Evolutionary conservation across 768 basidiomycete genomes (phyloP), one percentile per base, ranked within the genome.

Genomic region (Auricularia cornea): DNA sequence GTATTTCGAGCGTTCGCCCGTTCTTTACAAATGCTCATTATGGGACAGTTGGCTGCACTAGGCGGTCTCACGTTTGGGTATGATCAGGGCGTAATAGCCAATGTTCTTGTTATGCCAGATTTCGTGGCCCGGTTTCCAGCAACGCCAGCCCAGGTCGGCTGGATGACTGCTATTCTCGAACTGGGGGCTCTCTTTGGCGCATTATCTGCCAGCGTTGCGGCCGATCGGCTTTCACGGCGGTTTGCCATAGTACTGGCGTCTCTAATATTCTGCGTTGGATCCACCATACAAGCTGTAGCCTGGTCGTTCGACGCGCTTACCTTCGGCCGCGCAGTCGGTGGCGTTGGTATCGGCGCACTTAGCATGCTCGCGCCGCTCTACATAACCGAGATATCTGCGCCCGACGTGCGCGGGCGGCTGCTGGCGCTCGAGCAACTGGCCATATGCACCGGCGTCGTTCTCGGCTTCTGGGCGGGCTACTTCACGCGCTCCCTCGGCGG

Each of bases 51-150:
- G 11, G 54, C 54, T 29, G 26, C 62, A 57, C 54, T 92, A 67
- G 90, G 90, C 1, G 89, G 89, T 0, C 70, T 91, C 62, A 84
- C 87, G 16, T 92, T 92, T 72, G 90, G 90, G 10, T 92, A 92
- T 69, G 90, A 91, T 68, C 90, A 92, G 70, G 90, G 90, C 40
- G 90, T 92, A 59, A 90, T 93, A 66, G 88, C 91, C 2, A 93
- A 92, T 71, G 85, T 93, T 16, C 79, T 93, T 14, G 89, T 92
- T 14, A 92, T 92, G 90, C 76, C 79, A 44, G 87, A 90, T 67
- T 93, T 93, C 67, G 66, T 83, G 30, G 67, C 74, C 59, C 79
- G 84, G 10, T 93, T 88, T 85, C 87, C 87, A 3, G 74, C 90
- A 2, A 84, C 85, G 4, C 81, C 90, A 0, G 78, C 87, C 75